Conservation (phyloP, 1,284 basidiomycete species). For the Ceratobasidium papillatum region DNA sequence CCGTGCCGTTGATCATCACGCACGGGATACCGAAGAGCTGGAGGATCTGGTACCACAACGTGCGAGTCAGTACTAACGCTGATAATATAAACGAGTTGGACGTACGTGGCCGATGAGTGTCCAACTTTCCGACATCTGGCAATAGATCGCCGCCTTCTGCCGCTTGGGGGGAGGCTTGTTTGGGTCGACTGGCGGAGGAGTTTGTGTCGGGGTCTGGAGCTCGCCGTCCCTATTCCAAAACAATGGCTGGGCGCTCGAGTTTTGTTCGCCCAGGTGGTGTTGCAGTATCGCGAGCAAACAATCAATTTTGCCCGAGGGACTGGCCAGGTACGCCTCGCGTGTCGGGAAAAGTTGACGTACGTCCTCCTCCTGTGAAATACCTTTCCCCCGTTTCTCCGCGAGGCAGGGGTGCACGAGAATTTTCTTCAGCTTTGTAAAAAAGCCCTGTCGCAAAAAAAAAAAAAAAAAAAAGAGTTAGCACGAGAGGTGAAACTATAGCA, state of each 20-base stretch:
- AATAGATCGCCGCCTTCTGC: neutral
- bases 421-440: neutral
- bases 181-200: neutral
- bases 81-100: neutral
- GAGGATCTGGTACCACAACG: neutral
- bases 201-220: neutral
- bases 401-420: neutral
- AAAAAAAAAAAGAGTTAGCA: too few species aligned
- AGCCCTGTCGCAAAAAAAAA: neutral
- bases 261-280: neutral
- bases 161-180: too few species aligned
- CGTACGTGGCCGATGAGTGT: neutral
- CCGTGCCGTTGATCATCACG: neutral
- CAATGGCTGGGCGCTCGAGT: neutral
- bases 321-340: neutral
- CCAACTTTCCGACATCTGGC: conserved; percentile 7
- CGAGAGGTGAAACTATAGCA: too few species aligned
- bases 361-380: neutral
- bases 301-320: neutral
- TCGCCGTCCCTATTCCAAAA: neutral
- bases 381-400: neutral
- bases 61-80: neutral
- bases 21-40: neutral
- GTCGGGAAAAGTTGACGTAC: neutral
- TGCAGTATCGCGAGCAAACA: neutral